These are phyloP conservation scores for Peterozyma toletana DNA, from an alignment of 805 yeast genomes.

Conservation along the genomic window DNA sequence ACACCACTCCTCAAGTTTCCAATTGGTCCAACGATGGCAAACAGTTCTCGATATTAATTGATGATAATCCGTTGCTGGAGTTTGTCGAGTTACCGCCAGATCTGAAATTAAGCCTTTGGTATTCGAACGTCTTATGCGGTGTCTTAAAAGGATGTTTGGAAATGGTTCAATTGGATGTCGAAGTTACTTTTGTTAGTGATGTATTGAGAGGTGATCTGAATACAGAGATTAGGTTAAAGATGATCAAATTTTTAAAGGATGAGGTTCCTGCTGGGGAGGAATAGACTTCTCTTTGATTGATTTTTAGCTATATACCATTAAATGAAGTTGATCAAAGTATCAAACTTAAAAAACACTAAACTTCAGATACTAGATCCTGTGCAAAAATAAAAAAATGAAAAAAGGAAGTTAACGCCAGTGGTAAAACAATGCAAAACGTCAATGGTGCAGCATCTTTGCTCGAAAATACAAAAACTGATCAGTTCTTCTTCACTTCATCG, in stretches of 20 bases:
- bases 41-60: conserved; percentile 63
- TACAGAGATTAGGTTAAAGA: conserved; percentile 72
- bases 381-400: no score
- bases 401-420: no score
- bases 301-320: background rate
- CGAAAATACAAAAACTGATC: no score
- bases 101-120: conserved; percentile 76
- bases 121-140: conserved; percentile 84
- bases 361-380: no score
- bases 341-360: background rate
- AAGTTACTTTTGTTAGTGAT: conserved; percentile 74
- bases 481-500: no score
- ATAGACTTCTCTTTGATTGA: background rate
- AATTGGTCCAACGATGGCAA: conserved; percentile 75
- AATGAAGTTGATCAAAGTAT: background rate
- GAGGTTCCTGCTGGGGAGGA: conserved; percentile 98
- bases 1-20: conserved; percentile 67
- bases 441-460: no score
- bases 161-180: conserved; percentile 93
- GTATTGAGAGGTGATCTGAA: conserved; percentile 72
- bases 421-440: no score
- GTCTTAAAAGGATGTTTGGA: conserved; percentile 87
- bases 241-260: conserved; percentile 72
- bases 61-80: conserved; percentile 88
- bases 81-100: conserved; percentile 92